Conservation (phyloP, 2,329 filamentous ascomycete species). For the Diaporthe sp. region DNA sequence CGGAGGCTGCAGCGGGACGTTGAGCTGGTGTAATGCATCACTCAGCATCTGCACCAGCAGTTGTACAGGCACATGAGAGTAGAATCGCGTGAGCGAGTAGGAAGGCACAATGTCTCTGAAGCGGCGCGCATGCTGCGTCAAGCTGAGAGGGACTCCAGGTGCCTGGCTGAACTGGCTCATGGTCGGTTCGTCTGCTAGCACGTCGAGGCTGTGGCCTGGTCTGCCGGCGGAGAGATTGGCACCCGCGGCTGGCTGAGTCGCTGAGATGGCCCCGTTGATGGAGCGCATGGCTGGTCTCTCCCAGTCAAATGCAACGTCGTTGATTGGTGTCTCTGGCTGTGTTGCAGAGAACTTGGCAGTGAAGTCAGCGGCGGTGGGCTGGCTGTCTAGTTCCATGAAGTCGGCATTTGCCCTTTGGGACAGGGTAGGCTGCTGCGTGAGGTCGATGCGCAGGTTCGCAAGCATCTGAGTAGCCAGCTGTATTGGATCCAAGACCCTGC, state of each 20-base stretch:
- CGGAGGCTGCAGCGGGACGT: slow-evolving; percentile 75
- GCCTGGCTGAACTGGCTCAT: slow-evolving; percentile 86
- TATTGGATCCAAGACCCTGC: slow-evolving; percentile 81
- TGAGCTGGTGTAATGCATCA: slow-evolving; percentile 85
- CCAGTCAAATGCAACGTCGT: slow-evolving; percentile 87
- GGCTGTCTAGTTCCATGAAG: slow-evolving; percentile 77
- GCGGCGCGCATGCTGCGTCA: slow-evolving; percentile 88
- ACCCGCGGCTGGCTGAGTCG: slow-evolving; percentile 59
- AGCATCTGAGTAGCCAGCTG: slow-evolving; percentile 95
- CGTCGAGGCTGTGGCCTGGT: slow-evolving; percentile 58
- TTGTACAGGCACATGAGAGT: slow-evolving; percentile 80
- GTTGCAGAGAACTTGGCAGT: slow-evolving; percentile 75
- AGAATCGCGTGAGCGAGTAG: slow-evolving; percentile 90
- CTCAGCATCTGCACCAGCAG: slow-evolving; percentile 83
- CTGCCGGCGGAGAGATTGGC: slow-evolving; percentile 49
- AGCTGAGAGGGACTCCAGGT: slow-evolving; percentile 81
- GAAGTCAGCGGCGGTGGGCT: slow-evolving; percentile 46
- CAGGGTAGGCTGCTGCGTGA: slow-evolving; percentile 73
- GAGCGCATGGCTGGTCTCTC: slow-evolving; percentile 76
- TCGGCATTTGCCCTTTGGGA: slow-evolving; percentile 55
- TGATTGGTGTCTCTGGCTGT: slow-evolving; percentile 82
- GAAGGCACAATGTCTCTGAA: slow-evolving; percentile 93
- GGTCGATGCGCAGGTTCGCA: slow-evolving; percentile 89
- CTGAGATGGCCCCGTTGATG: slow-evolving; percentile 55
- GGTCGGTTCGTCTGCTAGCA: slow-evolving; percentile 86